Base-by-base conservation (phyloP, 352 stramenopile species). In the Phytopythium chamaehyphon region DNA sequence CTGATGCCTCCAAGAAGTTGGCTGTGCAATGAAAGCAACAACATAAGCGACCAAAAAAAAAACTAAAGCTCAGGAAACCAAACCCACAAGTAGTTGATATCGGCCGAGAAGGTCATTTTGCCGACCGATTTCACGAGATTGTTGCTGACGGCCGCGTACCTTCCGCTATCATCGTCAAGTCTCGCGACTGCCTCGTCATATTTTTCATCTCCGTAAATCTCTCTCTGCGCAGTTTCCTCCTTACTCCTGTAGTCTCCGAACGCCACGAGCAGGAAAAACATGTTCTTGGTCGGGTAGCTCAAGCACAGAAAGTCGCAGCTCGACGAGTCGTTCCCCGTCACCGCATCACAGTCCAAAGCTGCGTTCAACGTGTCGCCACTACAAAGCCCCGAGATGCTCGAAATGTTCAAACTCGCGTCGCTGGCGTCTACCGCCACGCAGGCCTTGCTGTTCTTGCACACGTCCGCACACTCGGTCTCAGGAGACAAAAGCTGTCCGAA, bases 121-220 rank as follows among this genome's bases (percentile, higher is more conserved):
- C 50, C 52, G 9, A 70, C 38, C 3, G 49, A 38, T 24, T 54
- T 45, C 24, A 73, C 48, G 11, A 59, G 40, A 38, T 70, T 54
- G 39, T 73, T 73, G 57, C 51, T 73, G 1, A 57, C 64, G 3
- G 38, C 61, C 3, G 60, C 60, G 57, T 61, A 73, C 15, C 38
- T 36, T 10, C 57, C 52, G 19, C 60, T 70, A 11, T 57, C 61
- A 33, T 70, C 60, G 6, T 51, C 37, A 22, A 65, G 66, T 1
- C 51, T 51, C 19, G 40, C 37, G 48, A 63, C 38, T 6, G 26
- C 31, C 15, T 50, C 23, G 38, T 59, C 56, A 36, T 55, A 45
- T 8, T 18, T 2, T 19, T 42, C 48, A 24, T 57, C 59, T 7
- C 45, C 47, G 24, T 48, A 24, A 8, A 6, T 6, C 1, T 53